Evolutionary conservation across 106 monocot species (phyloP).

Genomic region (Apostasia ramifera): DNA sequence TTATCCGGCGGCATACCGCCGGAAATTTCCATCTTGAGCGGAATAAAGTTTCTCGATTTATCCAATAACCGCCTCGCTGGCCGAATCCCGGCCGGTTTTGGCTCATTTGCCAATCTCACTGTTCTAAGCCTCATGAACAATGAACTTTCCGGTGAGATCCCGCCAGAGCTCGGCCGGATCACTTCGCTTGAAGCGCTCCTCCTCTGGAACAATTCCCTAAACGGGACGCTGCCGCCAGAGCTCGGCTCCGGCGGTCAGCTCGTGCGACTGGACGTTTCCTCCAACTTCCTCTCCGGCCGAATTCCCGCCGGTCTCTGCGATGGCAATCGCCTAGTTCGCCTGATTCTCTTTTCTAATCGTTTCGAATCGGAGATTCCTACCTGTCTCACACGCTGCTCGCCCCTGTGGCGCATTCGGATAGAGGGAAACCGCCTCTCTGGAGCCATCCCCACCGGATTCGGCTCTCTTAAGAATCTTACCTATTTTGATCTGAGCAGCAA

Average conservation of each 20-base stretch:
- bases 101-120: slow-evolving; percentile 47
- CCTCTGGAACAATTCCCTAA: slow-evolving; percentile 93
- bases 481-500: slow-evolving; percentile 83
- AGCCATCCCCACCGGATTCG: slow-evolving; percentile 69
- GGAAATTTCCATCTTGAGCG: slow-evolving; percentile 19
- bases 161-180: slow-evolving; percentile 49
- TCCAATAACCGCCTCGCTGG: slow-evolving; percentile 74
- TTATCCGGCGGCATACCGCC: slow-evolving; percentile 52
- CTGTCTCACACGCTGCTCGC: slow-evolving; percentile 48
- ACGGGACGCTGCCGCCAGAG: slow-evolving; percentile 50
- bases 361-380: slow-evolving; percentile 59
- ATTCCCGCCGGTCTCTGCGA: slow-evolving; percentile 56
- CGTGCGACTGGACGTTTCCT: slow-evolving; percentile 79
- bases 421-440: slow-evolving; percentile 58
- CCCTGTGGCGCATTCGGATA: slow-evolving; percentile 71
- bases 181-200: slow-evolving; percentile 48
- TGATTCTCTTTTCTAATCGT: slow-evolving; percentile 85
- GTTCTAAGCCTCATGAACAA: slow-evolving; percentile 85
- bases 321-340: slow-evolving; percentile 63
- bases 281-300: slow-evolving; percentile 65
- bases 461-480: slow-evolving; percentile 65
- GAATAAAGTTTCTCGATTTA: slow-evolving; percentile 52
- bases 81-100: slow-evolving; percentile 38
- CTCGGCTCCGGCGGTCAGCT: slow-evolving; percentile 55
- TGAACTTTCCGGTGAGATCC: slow-evolving; percentile 57